Evolutionary conservation across 1,284 basidiomycete species (phyloP), one percentile per base, ranked within the genome.

Genomic region (Cryptococcus jaspeensis): DNA sequence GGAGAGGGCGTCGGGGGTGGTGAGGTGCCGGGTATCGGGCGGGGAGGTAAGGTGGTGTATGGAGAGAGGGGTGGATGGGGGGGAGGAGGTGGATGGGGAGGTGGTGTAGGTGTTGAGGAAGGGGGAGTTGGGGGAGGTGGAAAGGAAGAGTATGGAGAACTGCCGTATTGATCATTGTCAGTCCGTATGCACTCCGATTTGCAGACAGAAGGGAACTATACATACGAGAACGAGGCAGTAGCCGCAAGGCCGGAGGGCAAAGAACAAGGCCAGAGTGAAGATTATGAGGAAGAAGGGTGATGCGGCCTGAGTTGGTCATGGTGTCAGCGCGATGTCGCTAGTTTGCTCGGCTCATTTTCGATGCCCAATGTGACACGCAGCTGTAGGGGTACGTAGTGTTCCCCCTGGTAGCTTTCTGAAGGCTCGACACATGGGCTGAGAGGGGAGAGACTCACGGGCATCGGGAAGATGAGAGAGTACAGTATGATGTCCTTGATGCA

Each of bases 401-500:
- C n/a, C n/a, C n/a, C n/a, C n/a, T n/a, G n/a, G n/a, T n/a, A n/a
- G n/a, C n/a, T n/a, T n/a, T n/a, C n/a, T n/a, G 25, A 44, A 2
- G 11, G 35, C 18, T 38, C 8, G 23, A 8, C 22, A 3, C 16
- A 40, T 47, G 5, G 22, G 44, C 36, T 8, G 35, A 41, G 18
- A 25, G n/a, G 18, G 20, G 18, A 23, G 18, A 35, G 28, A 66
- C 69, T 58, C 55, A 68, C 67, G 1, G 67, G 60, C 52, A 71
- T 58, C 11, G 63, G 65, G 5, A 71, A 56, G 39, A 73, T 53
- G 84, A 88, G 55, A 84, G 84, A 66, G 87, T 86, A 78, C 86
- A 87, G 80, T 86, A 88, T 59, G 85, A 89, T 61, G 86, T 83
- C 87, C 87, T 89, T 66, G 28, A 70, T 59, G 47, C 68, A 70